Percentiles rank a stretch among this genome's conserved stretches.
phyloP scores from a whole-genome alignment of 495 filamentous ascomycete species.

The Aspergillus asperescens region DNA sequence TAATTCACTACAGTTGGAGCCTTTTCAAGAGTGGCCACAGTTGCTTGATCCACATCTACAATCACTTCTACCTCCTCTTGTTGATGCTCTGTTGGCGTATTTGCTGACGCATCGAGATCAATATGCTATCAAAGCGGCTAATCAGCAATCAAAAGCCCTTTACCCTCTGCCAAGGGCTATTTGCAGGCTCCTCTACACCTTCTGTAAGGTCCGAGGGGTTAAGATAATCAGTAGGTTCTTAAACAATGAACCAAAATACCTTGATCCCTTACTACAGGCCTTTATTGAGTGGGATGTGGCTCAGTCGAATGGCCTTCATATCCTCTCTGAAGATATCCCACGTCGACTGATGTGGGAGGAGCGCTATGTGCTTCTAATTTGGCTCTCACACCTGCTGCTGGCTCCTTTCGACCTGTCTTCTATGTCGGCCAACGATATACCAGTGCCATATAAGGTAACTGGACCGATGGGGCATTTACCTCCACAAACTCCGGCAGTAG shows the following conservation, averaged over 20 bases:
- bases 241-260: conserved; percentile 75
- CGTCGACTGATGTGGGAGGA: conserved; percentile 71
- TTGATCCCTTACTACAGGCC: conserved; percentile 71
- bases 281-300: conserved; percentile 50
- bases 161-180: conserved; percentile 64
- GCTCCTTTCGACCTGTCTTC: conserved; percentile 86
- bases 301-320: conserved; percentile 12
- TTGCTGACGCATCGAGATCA: conserved; percentile 41
- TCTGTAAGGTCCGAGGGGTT: conserved; percentile 91
- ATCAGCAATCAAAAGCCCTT: conserved; percentile 29
- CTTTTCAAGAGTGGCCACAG: conserved; percentile 94
- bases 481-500: conserved; percentile 58
- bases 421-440: conserved; percentile 60
- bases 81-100: conserved; percentile 67
- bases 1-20: conserved; percentile 59
- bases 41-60: conserved; percentile 86
- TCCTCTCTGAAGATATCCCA: conserved; percentile 10
- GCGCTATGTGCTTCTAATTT: conserved; percentile 79
- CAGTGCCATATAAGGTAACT: conserved; percentile 27
- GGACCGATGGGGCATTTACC: conserved; percentile 22
- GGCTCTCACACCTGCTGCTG: conserved; percentile 90
- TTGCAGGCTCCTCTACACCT: conserved; percentile 73
- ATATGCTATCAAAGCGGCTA: conserved; percentile 29
- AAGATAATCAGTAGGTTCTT: conserved; percentile 89
- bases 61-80: conserved; percentile 63